A percentile compares a stretch with the other conserved stretches of the same genome.
These are phyloP conservation scores for Talaromyces thailandensis DNA, from an alignment of 495 filamentous ascomycete species.

Conservation along the genomic window DNA sequence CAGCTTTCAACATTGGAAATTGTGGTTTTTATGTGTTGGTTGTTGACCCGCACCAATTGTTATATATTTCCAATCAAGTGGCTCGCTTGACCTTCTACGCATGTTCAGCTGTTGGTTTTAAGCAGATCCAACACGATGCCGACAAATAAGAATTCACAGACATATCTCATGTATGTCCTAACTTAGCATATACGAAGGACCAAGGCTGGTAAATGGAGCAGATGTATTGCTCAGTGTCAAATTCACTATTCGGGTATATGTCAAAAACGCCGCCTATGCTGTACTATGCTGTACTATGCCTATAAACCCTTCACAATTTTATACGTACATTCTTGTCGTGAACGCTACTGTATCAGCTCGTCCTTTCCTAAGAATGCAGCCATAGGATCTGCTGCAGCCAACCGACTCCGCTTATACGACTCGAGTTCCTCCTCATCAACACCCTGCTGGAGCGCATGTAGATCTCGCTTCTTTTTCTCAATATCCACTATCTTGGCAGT, in stretches of 20 bases:
- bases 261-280: slow-evolving; percentile 6
- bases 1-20: not conserved
- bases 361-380: slow-evolving; percentile 61
- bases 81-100: not conserved
- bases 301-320: not conserved
- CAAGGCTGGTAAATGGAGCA: not conserved
- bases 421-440: slow-evolving; percentile 78
- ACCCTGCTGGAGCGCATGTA: slow-evolving; percentile 60
- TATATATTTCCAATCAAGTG: not conserved
- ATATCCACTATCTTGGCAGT: slow-evolving; percentile 22
- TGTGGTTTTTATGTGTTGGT: not conserved
- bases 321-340: not conserved
- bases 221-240: not conserved
- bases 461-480: slow-evolving; percentile 55
- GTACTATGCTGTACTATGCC: not conserved
- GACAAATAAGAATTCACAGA: not conserved
- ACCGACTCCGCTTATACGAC: slow-evolving; percentile 63
- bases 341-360: slow-evolving; percentile 19
- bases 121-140: not conserved
- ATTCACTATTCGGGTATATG: not conserved
- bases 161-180: not conserved
- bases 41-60: not conserved
- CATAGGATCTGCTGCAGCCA: slow-evolving; percentile 75
- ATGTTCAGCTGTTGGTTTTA: not conserved
- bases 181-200: no score